phyloP scores from a whole-genome alignment of 257 asterid genomes.

The Fraxinus excelsior region DNA sequence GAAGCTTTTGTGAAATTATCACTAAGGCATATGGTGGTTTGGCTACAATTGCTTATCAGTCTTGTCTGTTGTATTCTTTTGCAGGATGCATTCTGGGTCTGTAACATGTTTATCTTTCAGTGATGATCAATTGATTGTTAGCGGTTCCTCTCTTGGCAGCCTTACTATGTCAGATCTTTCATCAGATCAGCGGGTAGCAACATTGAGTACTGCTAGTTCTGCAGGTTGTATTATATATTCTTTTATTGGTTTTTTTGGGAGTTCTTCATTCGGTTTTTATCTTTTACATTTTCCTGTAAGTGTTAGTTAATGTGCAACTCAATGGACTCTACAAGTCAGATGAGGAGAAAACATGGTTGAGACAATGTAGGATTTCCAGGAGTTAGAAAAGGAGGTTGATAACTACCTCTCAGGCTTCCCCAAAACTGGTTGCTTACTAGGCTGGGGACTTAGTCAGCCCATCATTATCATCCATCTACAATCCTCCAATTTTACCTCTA shows the following conservation, averaged over 20 bases:
- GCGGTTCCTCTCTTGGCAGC: constrained; percentile 86
- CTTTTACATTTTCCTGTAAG: constrained; percentile 5
- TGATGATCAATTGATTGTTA: constrained; percentile 78
- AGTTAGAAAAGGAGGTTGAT: background rate
- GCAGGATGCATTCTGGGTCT: constrained; percentile 88
- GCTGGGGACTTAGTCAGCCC: background rate
- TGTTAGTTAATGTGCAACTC: background rate
- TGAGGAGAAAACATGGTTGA: background rate
- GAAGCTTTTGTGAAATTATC: constrained; percentile 1
- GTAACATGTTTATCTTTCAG: constrained; percentile 69
- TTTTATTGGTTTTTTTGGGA: background rate
- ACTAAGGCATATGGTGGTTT: constrained; percentile 12
- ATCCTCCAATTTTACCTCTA: background rate
- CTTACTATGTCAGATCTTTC: constrained; percentile 89
- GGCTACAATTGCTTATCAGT: constrained; percentile 6
- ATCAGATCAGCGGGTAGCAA: constrained; percentile 74
- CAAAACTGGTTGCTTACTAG: background rate
- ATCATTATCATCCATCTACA: background rate
- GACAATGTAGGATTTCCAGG: background rate
- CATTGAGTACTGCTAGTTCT: constrained; percentile 49
- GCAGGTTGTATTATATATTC: constrained; percentile 52
- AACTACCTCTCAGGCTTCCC: background rate
- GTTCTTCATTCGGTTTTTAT: constrained; percentile 13
- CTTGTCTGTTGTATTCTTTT: constrained; percentile 20
- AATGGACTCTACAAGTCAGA: background rate